These are phyloP conservation scores for Claviceps citrina DNA, from an alignment of 2,329 filamentous ascomycete genomes.

Conservation along the genomic window DNA sequence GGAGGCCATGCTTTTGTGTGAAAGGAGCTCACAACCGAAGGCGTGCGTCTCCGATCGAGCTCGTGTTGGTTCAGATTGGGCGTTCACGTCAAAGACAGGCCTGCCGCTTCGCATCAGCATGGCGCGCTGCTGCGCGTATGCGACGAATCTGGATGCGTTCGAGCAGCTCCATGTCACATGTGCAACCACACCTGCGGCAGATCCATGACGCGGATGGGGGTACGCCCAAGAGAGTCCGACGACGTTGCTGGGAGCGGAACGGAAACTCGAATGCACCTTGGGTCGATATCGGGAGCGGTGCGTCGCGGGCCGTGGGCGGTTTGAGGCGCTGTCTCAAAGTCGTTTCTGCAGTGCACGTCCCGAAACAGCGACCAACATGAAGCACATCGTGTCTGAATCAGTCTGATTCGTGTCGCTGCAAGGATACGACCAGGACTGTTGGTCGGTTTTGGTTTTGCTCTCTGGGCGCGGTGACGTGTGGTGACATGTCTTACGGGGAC, in stretches of 20 bases:
- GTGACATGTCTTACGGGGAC: not conserved
- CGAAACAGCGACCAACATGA: not conserved
- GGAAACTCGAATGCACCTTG: not conserved
- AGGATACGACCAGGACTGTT: not conserved
- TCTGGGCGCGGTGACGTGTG: too few species aligned
- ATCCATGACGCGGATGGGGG: not conserved
- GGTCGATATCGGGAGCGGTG: not conserved
- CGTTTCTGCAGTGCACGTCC: not conserved
- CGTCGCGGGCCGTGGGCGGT: not conserved
- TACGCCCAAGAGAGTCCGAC: not conserved
- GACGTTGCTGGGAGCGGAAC: not conserved
- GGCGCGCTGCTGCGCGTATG: not conserved
- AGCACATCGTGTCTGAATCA: not conserved
- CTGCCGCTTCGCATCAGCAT: not conserved
- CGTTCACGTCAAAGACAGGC: not conserved
- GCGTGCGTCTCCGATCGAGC: not conserved
- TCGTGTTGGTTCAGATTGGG: not conserved
- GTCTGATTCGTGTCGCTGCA: not conserved
- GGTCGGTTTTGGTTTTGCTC: too few species aligned
- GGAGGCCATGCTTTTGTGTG: constrained; percentile 1
- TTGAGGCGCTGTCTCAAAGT: too few species aligned
- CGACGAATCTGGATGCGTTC: not conserved
- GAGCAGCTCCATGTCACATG: not conserved
- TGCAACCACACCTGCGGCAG: not conserved
- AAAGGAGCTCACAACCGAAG: not conserved